Evolutionary conservation across 148 eudicot genomes (phyloP).

Genomic region (Dianthus caryophyllus): DNA sequence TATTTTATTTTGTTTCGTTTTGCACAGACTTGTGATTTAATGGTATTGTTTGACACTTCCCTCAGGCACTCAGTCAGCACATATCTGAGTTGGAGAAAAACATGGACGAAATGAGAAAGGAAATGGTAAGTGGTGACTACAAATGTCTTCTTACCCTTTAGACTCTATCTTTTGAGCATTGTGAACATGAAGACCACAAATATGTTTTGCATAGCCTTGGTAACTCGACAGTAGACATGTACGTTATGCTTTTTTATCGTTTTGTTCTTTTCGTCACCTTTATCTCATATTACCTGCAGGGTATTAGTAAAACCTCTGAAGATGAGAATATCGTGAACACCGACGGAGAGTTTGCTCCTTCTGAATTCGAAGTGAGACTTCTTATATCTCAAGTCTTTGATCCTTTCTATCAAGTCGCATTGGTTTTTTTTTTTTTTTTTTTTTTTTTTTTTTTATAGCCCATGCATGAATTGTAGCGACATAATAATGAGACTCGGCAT

Average conservation of each 20-base stretch:
- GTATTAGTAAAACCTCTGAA: slow-evolving; percentile 27
- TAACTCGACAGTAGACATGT: too few species aligned
- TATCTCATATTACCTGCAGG: slow-evolving; percentile 34
- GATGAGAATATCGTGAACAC: slow-evolving; percentile 27
- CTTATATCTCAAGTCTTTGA: not conserved
- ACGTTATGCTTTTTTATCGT: not conserved
- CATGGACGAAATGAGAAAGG: slow-evolving; percentile 59
- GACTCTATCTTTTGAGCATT: too few species aligned
- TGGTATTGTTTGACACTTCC: not conserved
- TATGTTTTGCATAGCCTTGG: not conserved
- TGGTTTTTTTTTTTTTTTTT: not conserved
- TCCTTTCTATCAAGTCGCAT: not conserved
- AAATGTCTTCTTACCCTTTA: not conserved
- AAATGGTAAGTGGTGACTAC: slow-evolving; percentile 52
- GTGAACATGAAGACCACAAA: not conserved
- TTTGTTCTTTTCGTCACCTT: slow-evolving; percentile 2
- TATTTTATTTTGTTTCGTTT: slow-evolving; percentile 12
- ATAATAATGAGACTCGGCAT: not conserved
- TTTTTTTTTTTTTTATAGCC: not conserved
- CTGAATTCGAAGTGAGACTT: slow-evolving; percentile 46
- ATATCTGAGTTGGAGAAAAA: slow-evolving; percentile 71
- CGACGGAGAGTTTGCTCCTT: slow-evolving; percentile 28
- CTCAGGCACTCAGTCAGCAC: slow-evolving; percentile 92
- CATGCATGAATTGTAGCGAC: not conserved
- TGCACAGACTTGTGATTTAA: slow-evolving; percentile 9